phyloP scores from a whole-genome alignment of 1,284 basidiomycete genomes.

The Grifola frondosa region DNA sequence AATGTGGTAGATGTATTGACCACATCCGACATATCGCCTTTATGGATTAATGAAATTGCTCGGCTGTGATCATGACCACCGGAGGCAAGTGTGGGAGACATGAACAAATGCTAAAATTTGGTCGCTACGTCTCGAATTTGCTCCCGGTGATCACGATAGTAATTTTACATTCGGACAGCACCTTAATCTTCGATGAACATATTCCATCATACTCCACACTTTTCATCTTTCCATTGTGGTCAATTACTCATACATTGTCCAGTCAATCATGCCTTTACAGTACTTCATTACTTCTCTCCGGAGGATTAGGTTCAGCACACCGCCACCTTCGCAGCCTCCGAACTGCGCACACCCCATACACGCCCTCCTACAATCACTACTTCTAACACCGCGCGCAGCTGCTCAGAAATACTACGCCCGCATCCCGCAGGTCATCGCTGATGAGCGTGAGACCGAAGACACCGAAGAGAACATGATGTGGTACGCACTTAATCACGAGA shows the following conservation, averaged over 20 bases:
- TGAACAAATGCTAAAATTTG: no score
- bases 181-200: no score
- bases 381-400: slow-evolving; percentile 55
- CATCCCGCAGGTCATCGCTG: slow-evolving; percentile 54
- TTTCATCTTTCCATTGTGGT: not conserved
- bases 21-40: no score
- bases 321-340: slow-evolving; percentile 10
- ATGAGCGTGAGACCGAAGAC: slow-evolving; percentile 58
- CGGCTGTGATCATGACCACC: no score
- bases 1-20: no score
- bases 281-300: slow-evolving; percentile 54
- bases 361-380: slow-evolving; percentile 51
- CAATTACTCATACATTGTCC: slow-evolving; percentile 5
- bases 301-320: slow-evolving; percentile 27
- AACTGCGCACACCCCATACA: slow-evolving; percentile 53
- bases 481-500: slow-evolving; percentile 63
- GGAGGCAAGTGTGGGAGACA: no score
- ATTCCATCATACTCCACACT: no score
- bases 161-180: no score
- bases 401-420: slow-evolving; percentile 64
- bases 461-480: slow-evolving; percentile 73
- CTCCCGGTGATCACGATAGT: no score
- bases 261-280: slow-evolving; percentile 70
- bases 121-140: no score
- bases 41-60: no score